A percentile compares a stretch with the other conserved stretches of the same genome.
Evolutionary conservation across 2,329 filamentous ascomycete genomes (phyloP).

Genomic region (Cercospora zeae-maydis): DNA sequence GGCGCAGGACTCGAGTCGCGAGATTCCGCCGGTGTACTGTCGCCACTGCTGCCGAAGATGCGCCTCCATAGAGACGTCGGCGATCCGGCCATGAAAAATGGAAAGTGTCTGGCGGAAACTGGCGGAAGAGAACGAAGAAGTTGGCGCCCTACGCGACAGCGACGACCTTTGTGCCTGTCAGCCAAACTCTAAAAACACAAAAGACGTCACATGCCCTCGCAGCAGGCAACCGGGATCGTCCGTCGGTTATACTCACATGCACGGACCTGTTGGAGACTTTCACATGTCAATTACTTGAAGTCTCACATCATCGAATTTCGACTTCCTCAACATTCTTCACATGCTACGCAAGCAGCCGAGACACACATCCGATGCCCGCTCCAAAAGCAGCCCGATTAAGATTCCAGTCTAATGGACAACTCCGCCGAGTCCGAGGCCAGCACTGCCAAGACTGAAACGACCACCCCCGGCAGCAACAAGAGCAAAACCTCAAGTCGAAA

Average conservation of each 20-base stretch:
- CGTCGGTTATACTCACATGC: constrained; percentile 1
- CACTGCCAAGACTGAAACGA: constrained; percentile 9
- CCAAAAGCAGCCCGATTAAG: not conserved
- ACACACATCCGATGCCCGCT: not conserved
- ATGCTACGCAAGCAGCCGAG: not conserved
- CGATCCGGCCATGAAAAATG: not conserved
- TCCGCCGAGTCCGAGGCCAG: not conserved
- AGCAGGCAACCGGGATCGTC: not conserved
- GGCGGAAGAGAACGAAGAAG: not conserved
- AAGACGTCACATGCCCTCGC: not conserved
- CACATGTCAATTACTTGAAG: not conserved
- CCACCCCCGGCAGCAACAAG: not conserved
- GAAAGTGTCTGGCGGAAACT: constrained; percentile 21
- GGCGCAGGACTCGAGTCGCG: constrained; percentile 41
- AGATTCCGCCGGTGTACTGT: constrained; percentile 35
- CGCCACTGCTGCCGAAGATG: constrained; percentile 34
- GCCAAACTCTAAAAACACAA: not conserved
- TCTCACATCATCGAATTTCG: not conserved
- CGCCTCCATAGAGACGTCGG: constrained; percentile 34
- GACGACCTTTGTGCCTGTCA: not conserved
- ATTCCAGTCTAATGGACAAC: constrained; percentile 13
- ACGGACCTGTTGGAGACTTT: not conserved
- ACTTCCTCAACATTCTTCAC: not conserved
- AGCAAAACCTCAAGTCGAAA: not conserved
- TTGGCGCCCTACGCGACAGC: not conserved